Evolutionary conservation across 305 asterid species (phyloP).

Genomic region (Ilex paraguariensis): DNA sequence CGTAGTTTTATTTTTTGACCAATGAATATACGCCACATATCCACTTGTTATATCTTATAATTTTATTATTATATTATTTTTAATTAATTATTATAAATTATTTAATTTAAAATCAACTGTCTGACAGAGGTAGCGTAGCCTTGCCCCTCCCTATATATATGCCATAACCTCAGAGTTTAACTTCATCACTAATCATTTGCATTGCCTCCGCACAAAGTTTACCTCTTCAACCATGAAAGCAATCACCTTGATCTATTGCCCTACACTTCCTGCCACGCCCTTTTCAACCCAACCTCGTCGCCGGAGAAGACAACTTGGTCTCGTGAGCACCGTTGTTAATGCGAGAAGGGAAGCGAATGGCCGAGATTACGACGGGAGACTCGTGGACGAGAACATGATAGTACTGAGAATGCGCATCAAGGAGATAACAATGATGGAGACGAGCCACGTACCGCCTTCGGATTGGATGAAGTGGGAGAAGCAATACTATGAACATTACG

Average conservation of each 20-base stretch:
- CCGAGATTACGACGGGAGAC: conserved; percentile 15
- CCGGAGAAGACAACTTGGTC: conserved; percentile 5
- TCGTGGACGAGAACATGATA: conserved; percentile 49
- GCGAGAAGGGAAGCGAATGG: conserved; percentile 22
- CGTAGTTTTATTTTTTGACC: too few relatives aligned
- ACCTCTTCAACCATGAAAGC: conserved; percentile 4
- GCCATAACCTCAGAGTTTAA: too few relatives aligned
- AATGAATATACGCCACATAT: too few relatives aligned
- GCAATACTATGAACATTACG: conserved; percentile 29
- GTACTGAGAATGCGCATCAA: conserved; percentile 55
- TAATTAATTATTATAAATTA: too few relatives aligned
- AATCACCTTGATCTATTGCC: conserved; percentile 4
- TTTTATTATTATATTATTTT: too few relatives aligned
- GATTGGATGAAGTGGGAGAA: conserved; percentile 65
- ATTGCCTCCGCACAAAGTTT: not conserved
- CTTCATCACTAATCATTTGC: too few relatives aligned
- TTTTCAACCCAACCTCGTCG: not conserved
- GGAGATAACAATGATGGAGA: conserved; percentile 34
- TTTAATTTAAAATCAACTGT: too few relatives aligned
- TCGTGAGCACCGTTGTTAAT: not conserved
- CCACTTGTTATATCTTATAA: too few relatives aligned
- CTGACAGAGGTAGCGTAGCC: too few relatives aligned
- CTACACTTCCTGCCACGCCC: conserved; percentile 11
- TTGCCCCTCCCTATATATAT: too few relatives aligned
- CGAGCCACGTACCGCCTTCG: conserved; percentile 14